phyloP scores from a whole-genome alignment of 352 stramenopile genomes.

The Globisporangium cylindrosporum region DNA sequence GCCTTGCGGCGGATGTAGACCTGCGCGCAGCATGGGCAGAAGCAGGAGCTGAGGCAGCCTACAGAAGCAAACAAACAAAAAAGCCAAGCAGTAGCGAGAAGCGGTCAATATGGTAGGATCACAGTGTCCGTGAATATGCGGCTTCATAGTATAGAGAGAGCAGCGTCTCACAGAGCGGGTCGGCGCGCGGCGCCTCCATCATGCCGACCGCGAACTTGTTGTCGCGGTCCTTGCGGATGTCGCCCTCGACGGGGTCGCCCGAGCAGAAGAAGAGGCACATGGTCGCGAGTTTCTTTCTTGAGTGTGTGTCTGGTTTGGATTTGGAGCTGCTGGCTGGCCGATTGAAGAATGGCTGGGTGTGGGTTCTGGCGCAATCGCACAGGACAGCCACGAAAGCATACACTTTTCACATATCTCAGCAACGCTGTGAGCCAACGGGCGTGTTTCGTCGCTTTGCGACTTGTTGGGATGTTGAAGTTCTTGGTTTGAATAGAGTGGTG shows the following conservation, averaged over 20 bases:
- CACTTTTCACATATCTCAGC: background rate
- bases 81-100: background rate
- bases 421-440: background rate
- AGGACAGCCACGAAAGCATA: background rate
- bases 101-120: background rate
- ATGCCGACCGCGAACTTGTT: slow-evolving; percentile 85
- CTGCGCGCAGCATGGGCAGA: slow-evolving; percentile 89
- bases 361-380: background rate
- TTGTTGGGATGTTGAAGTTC: background rate
- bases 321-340: background rate
- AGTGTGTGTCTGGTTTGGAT: background rate
- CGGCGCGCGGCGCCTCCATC: slow-evolving; percentile 80
- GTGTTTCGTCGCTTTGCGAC: background rate
- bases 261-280: slow-evolving; percentile 71
- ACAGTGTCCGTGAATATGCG: background rate
- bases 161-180: slow-evolving; percentile 72
- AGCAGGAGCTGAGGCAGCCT: slow-evolving; percentile 66
- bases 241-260: slow-evolving; percentile 57
- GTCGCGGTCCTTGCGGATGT: slow-evolving; percentile 66
- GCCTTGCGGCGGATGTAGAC: slow-evolving; percentile 90
- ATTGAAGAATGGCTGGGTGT: background rate
- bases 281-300: background rate
- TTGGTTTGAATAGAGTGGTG: background rate
- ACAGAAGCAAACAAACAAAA: background rate
- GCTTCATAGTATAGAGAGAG: background rate